These are phyloP conservation scores for Pythium monospermum DNA, from an alignment of 352 stramenopile genomes.

Conservation along the genomic window DNA sequence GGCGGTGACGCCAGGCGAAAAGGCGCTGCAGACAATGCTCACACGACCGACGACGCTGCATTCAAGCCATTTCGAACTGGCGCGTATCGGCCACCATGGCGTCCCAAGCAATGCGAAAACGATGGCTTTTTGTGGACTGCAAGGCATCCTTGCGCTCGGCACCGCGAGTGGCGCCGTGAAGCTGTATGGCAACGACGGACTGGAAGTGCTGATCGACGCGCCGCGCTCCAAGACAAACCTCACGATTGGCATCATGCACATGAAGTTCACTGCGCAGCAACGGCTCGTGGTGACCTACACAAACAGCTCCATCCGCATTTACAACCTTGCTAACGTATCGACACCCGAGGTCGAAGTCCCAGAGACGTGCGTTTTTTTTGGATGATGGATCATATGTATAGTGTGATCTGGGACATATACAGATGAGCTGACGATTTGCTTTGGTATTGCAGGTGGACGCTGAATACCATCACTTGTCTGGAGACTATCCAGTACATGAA, in stretches of 20 bases:
- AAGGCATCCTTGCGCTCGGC: slow-evolving; percentile 65
- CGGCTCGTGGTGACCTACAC: slow-evolving; percentile 56
- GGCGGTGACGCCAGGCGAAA: slow-evolving; percentile 28
- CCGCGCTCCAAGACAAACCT: slow-evolving; percentile 28
- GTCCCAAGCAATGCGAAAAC: slow-evolving; percentile 54
- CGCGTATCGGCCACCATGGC: slow-evolving; percentile 53
- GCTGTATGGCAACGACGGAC: slow-evolving; percentile 50
- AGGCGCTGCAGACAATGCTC: slow-evolving; percentile 38
- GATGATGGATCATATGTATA: background rate
- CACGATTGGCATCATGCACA: slow-evolving; percentile 37
- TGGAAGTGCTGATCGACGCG: slow-evolving; percentile 57
- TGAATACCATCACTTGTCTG: slow-evolving; percentile 51
- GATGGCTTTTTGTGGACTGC: slow-evolving; percentile 53
- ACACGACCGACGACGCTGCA: slow-evolving; percentile 33
- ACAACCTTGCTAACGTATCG: slow-evolving; percentile 32
- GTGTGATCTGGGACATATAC: background rate
- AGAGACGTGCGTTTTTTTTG: slow-evolving; percentile 9
- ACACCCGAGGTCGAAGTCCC: slow-evolving; percentile 23
- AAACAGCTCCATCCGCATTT: slow-evolving; percentile 61
- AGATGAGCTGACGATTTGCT: background rate
- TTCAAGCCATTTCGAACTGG: slow-evolving; percentile 41
- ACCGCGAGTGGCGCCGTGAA: slow-evolving; percentile 61
- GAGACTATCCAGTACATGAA: slow-evolving; percentile 56
- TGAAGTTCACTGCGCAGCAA: slow-evolving; percentile 66
- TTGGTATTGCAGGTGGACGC: slow-evolving; percentile 43